Conservation (phyloP, 495 filamentous ascomycete genomes). For the Podospora sp. region DNA sequence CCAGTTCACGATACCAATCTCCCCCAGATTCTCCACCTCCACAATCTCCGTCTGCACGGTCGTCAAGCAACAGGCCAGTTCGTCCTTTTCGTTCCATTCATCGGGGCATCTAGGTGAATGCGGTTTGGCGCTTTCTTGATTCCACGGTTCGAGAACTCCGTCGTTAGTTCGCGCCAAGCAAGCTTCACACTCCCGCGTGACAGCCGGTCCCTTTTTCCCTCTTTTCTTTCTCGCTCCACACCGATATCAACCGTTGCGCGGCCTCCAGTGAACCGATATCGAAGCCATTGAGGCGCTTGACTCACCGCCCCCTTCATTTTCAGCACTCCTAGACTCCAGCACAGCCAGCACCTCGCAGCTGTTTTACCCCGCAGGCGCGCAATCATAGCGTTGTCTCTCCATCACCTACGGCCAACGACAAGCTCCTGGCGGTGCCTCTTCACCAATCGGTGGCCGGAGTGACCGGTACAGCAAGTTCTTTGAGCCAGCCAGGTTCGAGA, state of each 20-base stretch:
- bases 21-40: slow-evolving; percentile 14
- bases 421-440: neutral
- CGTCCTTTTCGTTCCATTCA: neutral
- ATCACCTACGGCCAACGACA: slow-evolving; percentile 1
- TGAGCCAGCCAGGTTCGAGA: neutral
- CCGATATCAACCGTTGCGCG: neutral
- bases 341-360: neutral
- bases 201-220: neutral
- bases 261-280: neutral
- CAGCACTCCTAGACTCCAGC: neutral
- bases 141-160: neutral
- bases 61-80: neutral
- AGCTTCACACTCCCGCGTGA: slow-evolving; percentile 3
- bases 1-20: neutral
- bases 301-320: slow-evolving; percentile 1
- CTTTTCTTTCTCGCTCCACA: neutral
- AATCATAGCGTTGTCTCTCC: neutral
- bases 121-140: neutral
- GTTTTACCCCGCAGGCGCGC: slow-evolving; percentile 10
- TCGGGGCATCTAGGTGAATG: neutral
- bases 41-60: slow-evolving; percentile 9
- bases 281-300: slow-evolving; percentile 4
- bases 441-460: neutral
- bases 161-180: neutral
- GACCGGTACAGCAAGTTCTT: neutral